phyloP scores from a whole-genome alignment of 257 asterid genomes.

The Prunella vulgaris region DNA sequence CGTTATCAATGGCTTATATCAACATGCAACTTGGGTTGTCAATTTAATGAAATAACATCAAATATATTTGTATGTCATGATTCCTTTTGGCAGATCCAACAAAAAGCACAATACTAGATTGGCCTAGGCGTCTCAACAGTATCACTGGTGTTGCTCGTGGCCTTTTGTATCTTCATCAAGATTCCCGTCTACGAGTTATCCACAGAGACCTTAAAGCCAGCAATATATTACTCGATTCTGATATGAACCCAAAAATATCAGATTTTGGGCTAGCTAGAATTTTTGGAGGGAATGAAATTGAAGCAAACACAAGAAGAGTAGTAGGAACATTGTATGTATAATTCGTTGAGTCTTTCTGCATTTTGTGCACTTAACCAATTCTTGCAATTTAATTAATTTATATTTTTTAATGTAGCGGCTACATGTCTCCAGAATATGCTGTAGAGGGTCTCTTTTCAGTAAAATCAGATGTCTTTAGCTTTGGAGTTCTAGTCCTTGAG shows the following conservation, averaged over 20 bases:
- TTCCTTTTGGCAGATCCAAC: background rate
- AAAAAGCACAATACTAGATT: background rate
- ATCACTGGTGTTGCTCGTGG: background rate
- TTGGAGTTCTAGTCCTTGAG: too few species aligned
- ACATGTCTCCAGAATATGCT: too few species aligned
- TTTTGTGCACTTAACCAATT: too few species aligned
- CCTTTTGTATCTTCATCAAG: background rate
- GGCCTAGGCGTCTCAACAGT: background rate
- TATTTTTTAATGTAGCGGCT: too few species aligned
- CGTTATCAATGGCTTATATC: background rate
- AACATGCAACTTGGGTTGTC: too few species aligned
- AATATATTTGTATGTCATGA: background rate
- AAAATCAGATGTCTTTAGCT: too few species aligned
- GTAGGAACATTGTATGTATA: too few species aligned
- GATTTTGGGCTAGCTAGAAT: background rate
- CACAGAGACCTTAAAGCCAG: background rate
- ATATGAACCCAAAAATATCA: background rate
- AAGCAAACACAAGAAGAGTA: too few species aligned
- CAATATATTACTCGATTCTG: background rate
- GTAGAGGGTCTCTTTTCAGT: too few species aligned
- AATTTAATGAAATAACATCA: background rate
- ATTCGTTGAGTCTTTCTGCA: too few species aligned
- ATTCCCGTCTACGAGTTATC: background rate
- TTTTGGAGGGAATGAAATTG: background rate
- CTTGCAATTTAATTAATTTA: too few species aligned